Conservation (phyloP, 306 rosid genomes). For the Myrica gale region DNA sequence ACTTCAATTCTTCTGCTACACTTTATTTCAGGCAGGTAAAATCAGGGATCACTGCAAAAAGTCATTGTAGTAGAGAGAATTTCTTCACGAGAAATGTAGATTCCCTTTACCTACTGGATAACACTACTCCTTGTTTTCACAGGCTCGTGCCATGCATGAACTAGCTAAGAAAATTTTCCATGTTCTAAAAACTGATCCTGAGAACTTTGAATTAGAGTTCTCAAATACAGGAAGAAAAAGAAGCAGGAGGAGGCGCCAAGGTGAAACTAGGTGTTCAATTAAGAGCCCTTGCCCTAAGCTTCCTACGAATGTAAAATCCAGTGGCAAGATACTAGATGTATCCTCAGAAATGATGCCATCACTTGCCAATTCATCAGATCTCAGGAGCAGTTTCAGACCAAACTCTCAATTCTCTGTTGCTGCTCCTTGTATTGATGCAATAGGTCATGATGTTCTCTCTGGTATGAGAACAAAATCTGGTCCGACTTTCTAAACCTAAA, state of each 20-base stretch:
- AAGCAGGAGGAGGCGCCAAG: slow-evolving; percentile 4
- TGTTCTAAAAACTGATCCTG: slow-evolving; percentile 31
- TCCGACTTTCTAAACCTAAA: background rate
- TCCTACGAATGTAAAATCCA: slow-evolving; percentile 27
- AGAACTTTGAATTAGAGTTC: slow-evolving; percentile 14
- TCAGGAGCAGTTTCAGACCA: slow-evolving; percentile 25
- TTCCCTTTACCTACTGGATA: slow-evolving; percentile 10
- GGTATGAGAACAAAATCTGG: slow-evolving; percentile 30
- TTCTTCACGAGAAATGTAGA: background rate
- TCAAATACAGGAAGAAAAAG: slow-evolving; percentile 40
- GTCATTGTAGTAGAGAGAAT: background rate
- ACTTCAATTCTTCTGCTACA: slow-evolving; percentile 34
- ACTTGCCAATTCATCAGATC: slow-evolving; percentile 25
- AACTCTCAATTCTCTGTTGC: slow-evolving; percentile 20
- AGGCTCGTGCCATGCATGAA: slow-evolving; percentile 35
- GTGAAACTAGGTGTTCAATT: slow-evolving; percentile 7
- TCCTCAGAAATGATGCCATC: slow-evolving; percentile 31
- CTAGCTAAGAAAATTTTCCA: slow-evolving; percentile 24
- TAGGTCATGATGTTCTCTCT: slow-evolving; percentile 24
- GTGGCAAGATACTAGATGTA: slow-evolving; percentile 17
- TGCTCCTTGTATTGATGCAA: slow-evolving; percentile 24
- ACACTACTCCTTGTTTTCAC: slow-evolving; percentile 16
- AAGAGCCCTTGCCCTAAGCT: slow-evolving; percentile 4
- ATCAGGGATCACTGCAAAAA: no score
- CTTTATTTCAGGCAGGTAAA: slow-evolving; percentile 34